Percentiles rank a stretch among this genome's conserved stretches.
phyloP scores from a whole-genome alignment of 257 asterid genomes.

The Nicotiana paniculata region DNA sequence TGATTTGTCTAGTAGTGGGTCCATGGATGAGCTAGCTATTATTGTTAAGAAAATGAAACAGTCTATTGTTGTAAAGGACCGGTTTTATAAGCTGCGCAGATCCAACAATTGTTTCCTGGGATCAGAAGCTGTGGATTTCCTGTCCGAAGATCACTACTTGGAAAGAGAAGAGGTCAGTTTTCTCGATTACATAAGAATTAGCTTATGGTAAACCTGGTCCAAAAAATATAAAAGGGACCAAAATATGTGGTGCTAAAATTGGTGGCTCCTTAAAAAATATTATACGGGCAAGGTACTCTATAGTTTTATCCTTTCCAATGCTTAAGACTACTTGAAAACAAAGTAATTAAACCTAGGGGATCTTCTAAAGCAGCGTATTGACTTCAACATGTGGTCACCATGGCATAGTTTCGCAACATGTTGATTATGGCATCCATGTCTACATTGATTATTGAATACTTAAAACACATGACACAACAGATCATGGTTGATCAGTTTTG shows the following conservation, averaged over 20 bases:
- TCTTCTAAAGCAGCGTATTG: background rate
- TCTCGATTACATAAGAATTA: background rate
- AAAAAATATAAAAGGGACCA: background rate
- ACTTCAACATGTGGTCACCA: background rate
- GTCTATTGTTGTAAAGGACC: slow-evolving; percentile 47
- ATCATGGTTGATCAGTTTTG: background rate
- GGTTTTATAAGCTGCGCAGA: slow-evolving; percentile 75
- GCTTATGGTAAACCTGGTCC: background rate
- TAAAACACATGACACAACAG: background rate
- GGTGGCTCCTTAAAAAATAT: background rate
- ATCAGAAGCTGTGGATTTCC: slow-evolving; percentile 65
- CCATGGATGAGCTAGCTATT: slow-evolving; percentile 80
- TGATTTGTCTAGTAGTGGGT: slow-evolving; percentile 66
- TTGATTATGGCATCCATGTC: background rate
- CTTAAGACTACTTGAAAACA: background rate
- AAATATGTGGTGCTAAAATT: background rate
- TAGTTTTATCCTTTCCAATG: background rate
- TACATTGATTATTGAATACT: background rate
- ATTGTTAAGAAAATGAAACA: slow-evolving; percentile 74
- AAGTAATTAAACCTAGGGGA: background rate
- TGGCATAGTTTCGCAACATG: background rate
- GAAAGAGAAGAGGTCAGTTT: slow-evolving; percentile 63
- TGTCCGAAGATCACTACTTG: slow-evolving; percentile 84
- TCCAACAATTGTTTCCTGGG: slow-evolving; percentile 63
- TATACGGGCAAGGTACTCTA: background rate